Evolutionary conservation across 2,329 filamentous ascomycete genomes (phyloP), one percentile per base, ranked within the genome.

Genomic region (Alternaria longipes): DNA sequence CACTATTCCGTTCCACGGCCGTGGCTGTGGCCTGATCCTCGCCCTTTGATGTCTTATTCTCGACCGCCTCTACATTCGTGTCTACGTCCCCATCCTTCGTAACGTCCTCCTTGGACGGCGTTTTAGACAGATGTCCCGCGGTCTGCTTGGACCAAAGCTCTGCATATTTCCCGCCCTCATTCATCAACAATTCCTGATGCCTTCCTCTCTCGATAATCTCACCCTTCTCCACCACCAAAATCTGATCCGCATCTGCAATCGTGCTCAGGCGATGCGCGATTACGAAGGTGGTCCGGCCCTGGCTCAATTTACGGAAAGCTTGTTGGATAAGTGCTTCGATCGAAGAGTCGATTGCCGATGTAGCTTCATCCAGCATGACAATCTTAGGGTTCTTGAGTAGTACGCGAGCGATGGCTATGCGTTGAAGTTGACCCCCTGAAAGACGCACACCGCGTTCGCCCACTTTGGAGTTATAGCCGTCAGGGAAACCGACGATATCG

Each of bases 141-240:
- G 75, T 93, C 78, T 97, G 93, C 79, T 94, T 94, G 65, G 90
- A 88, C 93, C 93, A 97, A 88, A 97, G 94, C 62, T 89, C 89
- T 11, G 88, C 86, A 74, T 97, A 97, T 62, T 89, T 88, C 12
- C 92, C 92, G 30, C 87, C 88, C 18, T 49, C 36, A 49, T 86
- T 82, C 2, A 84, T 84, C 5, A 97, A 82, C 4, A 97, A 84
- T 69, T 94, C 89, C 16, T 90, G 86, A 74, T 97, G 93, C 0
- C 89, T 93, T 16, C 93, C 93, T 49, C 86, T 85, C 80, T 97
- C 93, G 14, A 87, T 87, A 52, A 97, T 90, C 46, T 86, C 84
- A n/a, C 93, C 93, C 61, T 88, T 87, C 64, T 91, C 89, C 30
- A 94, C 84, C 45, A 96, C 92, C 54, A 93, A 83, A 62, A 97